A percentile compares a stretch with the other conserved stretches of the same genome.
Conservation (phyloP, 352 stramenopile genomes). For the Globisporangium nagaii region DNA sequence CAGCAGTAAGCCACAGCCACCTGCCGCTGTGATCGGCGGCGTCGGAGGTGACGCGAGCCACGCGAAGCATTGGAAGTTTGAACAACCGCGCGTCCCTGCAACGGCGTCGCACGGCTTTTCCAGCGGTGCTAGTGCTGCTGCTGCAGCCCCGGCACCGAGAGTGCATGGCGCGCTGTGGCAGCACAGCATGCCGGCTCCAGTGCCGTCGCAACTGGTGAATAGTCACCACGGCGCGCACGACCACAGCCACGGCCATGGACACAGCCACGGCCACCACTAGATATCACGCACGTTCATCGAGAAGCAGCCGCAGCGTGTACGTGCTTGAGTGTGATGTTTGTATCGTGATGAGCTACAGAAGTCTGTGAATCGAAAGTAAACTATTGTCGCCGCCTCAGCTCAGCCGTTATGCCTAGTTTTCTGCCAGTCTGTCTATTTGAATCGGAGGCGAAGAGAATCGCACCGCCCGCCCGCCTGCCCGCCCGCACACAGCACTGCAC, state of each 20-base stretch:
- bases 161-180: not conserved
- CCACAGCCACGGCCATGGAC: not conserved
- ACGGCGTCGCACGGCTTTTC: not conserved
- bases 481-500: too few relatives aligned
- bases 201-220: not conserved
- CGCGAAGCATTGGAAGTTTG: not conserved
- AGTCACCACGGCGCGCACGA: not conserved
- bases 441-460: too few relatives aligned
- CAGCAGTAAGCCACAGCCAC: constrained; percentile 6
- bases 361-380: too few relatives aligned
- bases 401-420: too few relatives aligned
- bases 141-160: not conserved
- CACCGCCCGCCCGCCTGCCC: too few relatives aligned
- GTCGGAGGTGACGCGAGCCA: not conserved
- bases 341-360: too few relatives aligned
- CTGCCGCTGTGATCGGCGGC: too few relatives aligned
- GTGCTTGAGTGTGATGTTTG: too few relatives aligned
- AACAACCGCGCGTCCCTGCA: not conserved
- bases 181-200: not conserved
- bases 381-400: too few relatives aligned
- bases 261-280: constrained; percentile 5
- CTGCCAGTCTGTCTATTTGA: too few relatives aligned
- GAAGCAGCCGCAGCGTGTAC: too few relatives aligned
- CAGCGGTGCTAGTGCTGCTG: not conserved
- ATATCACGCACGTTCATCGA: not conserved